A percentile compares a stretch with the other conserved stretches of the same genome.
phyloP scores from a whole-genome alignment of 306 rosid species.

The Malus domestica region ASM211411v1 NC_041797.1:28981001-28981500 shows the following conservation, averaged over 20 bases:
- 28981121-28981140: conserved; percentile 91
- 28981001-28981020: not conserved
- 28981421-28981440: conserved; percentile 35
- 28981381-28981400: conserved; percentile 25
- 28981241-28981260: not conserved
- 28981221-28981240: not conserved
- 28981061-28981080: conserved; percentile 27
- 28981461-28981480: not conserved
- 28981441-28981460: conserved; percentile 7
- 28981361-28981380: conserved; percentile 28
- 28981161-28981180: conserved; percentile 84
- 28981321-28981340: conserved; percentile 28
- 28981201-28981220: not conserved
- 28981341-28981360: conserved; percentile 18
- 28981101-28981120: conserved; percentile 44
- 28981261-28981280: conserved; percentile 81
- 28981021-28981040: conserved; percentile 2
- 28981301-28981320: conserved; percentile 91
- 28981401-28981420: conserved; percentile 25
- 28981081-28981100: conserved; percentile 61
- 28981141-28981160: conserved; percentile 75
- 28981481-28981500: conserved; percentile 11
- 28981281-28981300: conserved; percentile 92
- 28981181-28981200: conserved; percentile 69
- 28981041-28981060: conserved; percentile 25